A percentile compares a stretch with the other conserved stretches of the same genome.
phyloP scores from a whole-genome alignment of 257 asterid genomes.

The Mitragyna speciosa region DNA sequence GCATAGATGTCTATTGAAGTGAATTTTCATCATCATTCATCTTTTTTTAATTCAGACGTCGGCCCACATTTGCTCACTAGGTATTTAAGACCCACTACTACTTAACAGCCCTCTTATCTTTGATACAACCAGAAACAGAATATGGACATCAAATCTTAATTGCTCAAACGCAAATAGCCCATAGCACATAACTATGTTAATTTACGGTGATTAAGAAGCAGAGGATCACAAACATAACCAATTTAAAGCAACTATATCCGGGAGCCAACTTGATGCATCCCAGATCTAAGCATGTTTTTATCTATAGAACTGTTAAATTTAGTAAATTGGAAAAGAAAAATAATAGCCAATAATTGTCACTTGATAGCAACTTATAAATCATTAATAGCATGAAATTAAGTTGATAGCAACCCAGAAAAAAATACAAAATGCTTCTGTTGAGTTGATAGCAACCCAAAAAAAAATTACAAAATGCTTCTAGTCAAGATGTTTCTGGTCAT shows the following conservation, averaged over 20 bases:
- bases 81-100: no score
- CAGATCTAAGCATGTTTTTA: not conserved
- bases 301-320: not conserved
- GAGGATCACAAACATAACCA: not conserved
- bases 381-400: not conserved
- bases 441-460: not conserved
- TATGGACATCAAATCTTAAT: no score
- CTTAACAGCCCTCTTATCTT: no score
- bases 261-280: no score
- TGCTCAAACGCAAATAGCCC: no score
- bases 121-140: no score
- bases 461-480: not conserved
- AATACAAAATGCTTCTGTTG: not conserved
- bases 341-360: not conserved
- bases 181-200: no score
- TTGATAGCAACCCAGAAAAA: not conserved
- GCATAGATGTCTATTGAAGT: no score
- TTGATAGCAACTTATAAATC: no score
- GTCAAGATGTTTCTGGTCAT: not conserved
- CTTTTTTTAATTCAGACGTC: no score
- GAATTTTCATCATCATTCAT: no score
- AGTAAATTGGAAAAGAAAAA: not conserved
- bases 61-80: no score
- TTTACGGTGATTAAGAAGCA: not conserved
- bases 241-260: not conserved